Evolutionary conservation across 2,329 filamentous ascomycete genomes (phyloP).

Genomic region (Ophiocordyceps camponoti-floridani): DNA sequence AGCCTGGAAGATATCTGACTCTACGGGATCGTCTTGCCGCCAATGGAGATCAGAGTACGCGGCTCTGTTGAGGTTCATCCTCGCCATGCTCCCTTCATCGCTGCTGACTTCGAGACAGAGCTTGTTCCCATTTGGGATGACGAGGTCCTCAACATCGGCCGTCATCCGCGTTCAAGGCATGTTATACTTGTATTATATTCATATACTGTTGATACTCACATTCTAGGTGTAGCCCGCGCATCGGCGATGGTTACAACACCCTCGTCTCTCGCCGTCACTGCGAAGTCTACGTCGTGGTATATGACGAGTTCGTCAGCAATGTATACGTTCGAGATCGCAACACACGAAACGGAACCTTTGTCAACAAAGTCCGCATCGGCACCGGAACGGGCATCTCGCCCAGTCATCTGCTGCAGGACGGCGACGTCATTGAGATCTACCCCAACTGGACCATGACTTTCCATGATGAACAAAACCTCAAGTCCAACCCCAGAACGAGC

Average conservation of each 20-base stretch:
- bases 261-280: conserved; percentile 34
- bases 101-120: conserved; percentile 3
- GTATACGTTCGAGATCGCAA: conserved; percentile 38
- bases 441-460: conserved; percentile 20
- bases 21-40: background rate
- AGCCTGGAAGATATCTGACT: background rate
- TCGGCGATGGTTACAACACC: conserved; percentile 18
- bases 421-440: conserved; percentile 27
- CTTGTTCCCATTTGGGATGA: conserved; percentile 12
- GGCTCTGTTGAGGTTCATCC: no score
- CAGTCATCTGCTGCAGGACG: conserved; percentile 29
- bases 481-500: conserved; percentile 8
- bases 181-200: background rate
- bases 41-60: conserved; percentile 1
- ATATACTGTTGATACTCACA: background rate
- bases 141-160: conserved; percentile 17
- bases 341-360: conserved; percentile 33
- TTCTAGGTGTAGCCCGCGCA: conserved; percentile 16
- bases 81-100: background rate
- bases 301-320: conserved; percentile 23
- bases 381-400: conserved; percentile 15
- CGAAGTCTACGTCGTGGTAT: conserved; percentile 34
- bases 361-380: conserved; percentile 28
- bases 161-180: conserved; percentile 16
- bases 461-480: conserved; percentile 10